Base-by-base conservation (phyloP, 2,329 filamentous ascomycete genomes). In the Ophiostoma tasmaniense region DNA sequence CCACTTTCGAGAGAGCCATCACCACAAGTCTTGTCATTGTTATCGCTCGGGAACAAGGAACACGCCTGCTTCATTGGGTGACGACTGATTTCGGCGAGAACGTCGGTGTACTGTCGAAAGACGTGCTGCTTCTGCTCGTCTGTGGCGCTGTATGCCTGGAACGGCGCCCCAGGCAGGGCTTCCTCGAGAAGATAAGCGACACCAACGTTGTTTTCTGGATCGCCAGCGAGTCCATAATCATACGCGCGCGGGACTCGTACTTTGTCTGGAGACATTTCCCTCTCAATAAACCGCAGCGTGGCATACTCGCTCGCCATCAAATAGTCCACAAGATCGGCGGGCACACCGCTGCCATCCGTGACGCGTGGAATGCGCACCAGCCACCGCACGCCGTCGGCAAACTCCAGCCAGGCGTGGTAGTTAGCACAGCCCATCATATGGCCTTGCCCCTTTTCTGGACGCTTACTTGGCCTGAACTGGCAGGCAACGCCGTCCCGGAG, bases 361-460 rank as follows among this genome's bases (percentile, higher is more conserved):
- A n/a, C 25, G 35, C 35, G 62, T 14, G 33, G 61, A 3, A 62
- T 30, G 7, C 11, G 59, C 59, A 20, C 59, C 1, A 62, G 10
- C 59, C 59, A 62, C 3, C 14, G 28, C 30, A 33, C 30, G 13
- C 59, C 28, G 59, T 62, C 59, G 28, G 17, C 59, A 62, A 62
- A 62, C 3, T 20, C 59, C 2, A 62, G 59, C 59, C 13, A 13
- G 33, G 66, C 66, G 68, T 71, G 68, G 64, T 71, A 71, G 68
- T 71, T 71, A 25, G 68, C 68, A n/a, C 67, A 62, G 66, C 68
- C 70, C 68, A 71, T n/a, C n/a, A n/a, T n/a, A n/a, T n/a, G n/a
- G n/a, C n/a, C n/a, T n/a, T n/a, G n/a, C n/a, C n/a, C n/a, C n/a
- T n/a, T n/a, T n/a, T n/a, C n/a, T n/a, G n/a, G n/a, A n/a, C n/a